A percentile compares a stretch with the other conserved stretches of the same genome.
Conservation (phyloP, 164 flowering plant species). For the Malania oleifera region DNA sequence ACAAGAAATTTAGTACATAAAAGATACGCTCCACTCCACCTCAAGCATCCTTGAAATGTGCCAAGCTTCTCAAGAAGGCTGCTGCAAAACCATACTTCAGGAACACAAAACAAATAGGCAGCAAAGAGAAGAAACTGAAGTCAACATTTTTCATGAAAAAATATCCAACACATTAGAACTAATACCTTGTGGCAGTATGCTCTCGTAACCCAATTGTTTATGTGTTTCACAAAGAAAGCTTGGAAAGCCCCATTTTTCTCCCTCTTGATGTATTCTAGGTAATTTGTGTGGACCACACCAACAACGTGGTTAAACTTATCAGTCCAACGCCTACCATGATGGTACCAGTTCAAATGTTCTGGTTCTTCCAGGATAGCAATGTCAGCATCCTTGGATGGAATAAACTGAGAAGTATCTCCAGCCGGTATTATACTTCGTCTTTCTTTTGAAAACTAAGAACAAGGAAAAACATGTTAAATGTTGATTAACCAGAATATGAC, state of each 20-base stretch:
- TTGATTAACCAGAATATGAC: not conserved
- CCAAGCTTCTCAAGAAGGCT: not conserved
- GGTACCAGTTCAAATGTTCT: conserved; percentile 80
- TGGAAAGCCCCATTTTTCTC: conserved; percentile 78
- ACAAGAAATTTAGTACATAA: conserved; percentile 5
- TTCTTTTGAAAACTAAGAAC: conserved; percentile 58
- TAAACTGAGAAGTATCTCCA: conserved; percentile 77
- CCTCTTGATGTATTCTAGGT: conserved; percentile 76
- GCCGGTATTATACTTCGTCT: conserved; percentile 77
- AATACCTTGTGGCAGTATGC: conserved; percentile 74
- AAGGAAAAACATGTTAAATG: conserved; percentile 10
- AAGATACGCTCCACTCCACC: not conserved
- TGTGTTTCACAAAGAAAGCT: conserved; percentile 78
- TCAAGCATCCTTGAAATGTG: too few species aligned
- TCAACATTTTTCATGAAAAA: not conserved
- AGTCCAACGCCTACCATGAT: conserved; percentile 84
- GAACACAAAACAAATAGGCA: not conserved
- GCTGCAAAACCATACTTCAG: not conserved
- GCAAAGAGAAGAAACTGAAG: not conserved
- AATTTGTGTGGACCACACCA: conserved; percentile 78
- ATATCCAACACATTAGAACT: not conserved
- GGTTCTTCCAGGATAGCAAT: conserved; percentile 88
- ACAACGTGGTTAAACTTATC: conserved; percentile 83
- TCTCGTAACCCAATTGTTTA: conserved; percentile 70
- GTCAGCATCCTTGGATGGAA: conserved; percentile 75